phyloP scores from a whole-genome alignment of 2,329 filamentous ascomycete genomes.

The Aspergillus versicolor region DNA sequence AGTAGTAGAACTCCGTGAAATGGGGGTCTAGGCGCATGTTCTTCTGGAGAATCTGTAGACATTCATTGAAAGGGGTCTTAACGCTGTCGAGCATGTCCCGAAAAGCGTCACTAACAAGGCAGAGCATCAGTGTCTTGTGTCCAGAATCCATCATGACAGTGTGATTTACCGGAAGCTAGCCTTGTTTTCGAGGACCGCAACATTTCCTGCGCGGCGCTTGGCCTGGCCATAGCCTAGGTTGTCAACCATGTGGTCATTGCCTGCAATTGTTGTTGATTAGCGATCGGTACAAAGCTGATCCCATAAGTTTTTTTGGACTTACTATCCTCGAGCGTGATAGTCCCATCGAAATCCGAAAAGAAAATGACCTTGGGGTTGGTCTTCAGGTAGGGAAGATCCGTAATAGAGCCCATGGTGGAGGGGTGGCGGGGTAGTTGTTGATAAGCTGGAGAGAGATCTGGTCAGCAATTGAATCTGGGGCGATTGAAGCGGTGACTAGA shows the following conservation, averaged over 20 bases:
- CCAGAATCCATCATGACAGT: neutral
- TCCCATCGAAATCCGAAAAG: slow-evolving; percentile 98
- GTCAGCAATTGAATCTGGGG: neutral
- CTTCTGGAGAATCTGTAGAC: slow-evolving; percentile 72
- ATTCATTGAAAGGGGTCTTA: slow-evolving; percentile 74
- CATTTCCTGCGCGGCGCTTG: slow-evolving; percentile 68
- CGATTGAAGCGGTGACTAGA: neutral
- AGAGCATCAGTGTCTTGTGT: neutral
- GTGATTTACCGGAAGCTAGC: slow-evolving; percentile 65
- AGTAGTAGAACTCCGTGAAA: slow-evolving; percentile 85
- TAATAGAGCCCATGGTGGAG: slow-evolving; percentile 32
- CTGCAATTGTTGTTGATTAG: too few species aligned
- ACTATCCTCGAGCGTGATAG: slow-evolving; percentile 76
- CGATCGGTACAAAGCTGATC: slow-evolving; percentile 35
- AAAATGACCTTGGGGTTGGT: slow-evolving; percentile 85
- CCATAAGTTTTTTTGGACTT: slow-evolving; percentile 26
- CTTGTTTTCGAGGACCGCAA: slow-evolving; percentile 69
- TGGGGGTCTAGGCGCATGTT: slow-evolving; percentile 87
- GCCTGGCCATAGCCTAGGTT: slow-evolving; percentile 79
- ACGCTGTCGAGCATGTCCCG: slow-evolving; percentile 89
- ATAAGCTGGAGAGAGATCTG: neutral
- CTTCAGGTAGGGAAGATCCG: slow-evolving; percentile 41
- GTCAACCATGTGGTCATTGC: slow-evolving; percentile 48
- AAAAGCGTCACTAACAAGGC: slow-evolving; percentile 66
- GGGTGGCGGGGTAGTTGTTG: slow-evolving; percentile 3